Evolutionary conservation across 2,329 filamentous ascomycete species (phyloP).

Genomic region (Aspergillus niger): DNA sequence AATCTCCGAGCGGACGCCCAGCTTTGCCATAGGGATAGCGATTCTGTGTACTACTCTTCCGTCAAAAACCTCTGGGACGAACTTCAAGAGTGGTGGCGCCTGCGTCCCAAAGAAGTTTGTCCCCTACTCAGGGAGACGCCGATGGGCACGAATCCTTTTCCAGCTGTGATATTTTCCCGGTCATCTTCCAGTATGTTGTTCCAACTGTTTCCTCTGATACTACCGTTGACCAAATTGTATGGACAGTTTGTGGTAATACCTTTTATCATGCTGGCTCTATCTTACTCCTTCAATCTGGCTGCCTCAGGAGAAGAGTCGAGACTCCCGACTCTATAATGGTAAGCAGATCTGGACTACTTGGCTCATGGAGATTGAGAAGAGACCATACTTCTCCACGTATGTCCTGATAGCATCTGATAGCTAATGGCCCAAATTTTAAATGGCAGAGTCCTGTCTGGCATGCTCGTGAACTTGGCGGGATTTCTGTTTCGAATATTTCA

Average conservation of each 20-base stretch:
- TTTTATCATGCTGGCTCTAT: conserved; percentile 22
- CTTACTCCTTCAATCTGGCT: conserved; percentile 16
- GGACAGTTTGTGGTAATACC: conserved; percentile 20
- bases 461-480: conserved; percentile 1
- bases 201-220: background rate
- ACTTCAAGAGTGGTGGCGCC: background rate
- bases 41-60: background rate
- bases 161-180: background rate
- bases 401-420: background rate
- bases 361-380: background rate
- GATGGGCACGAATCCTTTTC: background rate
- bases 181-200: background rate
- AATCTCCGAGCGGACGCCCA: conserved; percentile 7
- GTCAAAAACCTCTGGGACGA: background rate
- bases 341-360: background rate
- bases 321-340: no score
- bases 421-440: background rate
- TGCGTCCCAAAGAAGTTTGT: background rate
- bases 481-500: background rate
- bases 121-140: background rate
- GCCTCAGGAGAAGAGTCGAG: background rate
- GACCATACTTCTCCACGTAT: background rate
- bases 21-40: no score
- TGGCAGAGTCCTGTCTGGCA: background rate
- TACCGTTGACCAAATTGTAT: background rate